Conservation (phyloP, 768 basidiomycete species). For the Suillus discolor region DNA sequence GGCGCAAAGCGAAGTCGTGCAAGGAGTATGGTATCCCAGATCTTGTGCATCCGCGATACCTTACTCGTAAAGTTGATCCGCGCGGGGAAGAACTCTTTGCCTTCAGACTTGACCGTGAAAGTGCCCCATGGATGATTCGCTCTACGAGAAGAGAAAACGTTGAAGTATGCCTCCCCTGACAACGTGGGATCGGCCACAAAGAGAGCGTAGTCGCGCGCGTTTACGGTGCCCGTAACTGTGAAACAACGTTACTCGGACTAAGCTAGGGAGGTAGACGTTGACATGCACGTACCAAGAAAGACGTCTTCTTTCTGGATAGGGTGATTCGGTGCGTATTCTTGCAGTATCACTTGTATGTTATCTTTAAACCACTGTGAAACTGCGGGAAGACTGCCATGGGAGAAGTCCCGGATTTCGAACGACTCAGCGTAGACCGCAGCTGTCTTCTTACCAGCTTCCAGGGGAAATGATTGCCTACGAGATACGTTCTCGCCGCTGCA, state of each 20-base stretch:
- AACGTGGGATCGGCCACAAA: slow-evolving; percentile 75
- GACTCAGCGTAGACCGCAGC: slow-evolving; percentile 73
- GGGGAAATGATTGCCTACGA: slow-evolving; percentile 58
- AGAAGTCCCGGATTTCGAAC: slow-evolving; percentile 68
- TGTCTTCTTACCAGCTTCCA: slow-evolving; percentile 64
- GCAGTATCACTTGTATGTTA: slow-evolving; percentile 65
- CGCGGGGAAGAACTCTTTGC: slow-evolving; percentile 36
- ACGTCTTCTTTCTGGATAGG: slow-evolving; percentile 61
- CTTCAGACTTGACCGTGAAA: slow-evolving; percentile 62
- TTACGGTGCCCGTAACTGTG: slow-evolving; percentile 68
- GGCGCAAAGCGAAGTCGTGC: slow-evolving; percentile 68
- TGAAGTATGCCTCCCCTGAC: slow-evolving; percentile 69
- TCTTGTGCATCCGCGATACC: slow-evolving; percentile 45
- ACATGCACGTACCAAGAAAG: slow-evolving; percentile 40
- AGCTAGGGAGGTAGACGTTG: not conserved
- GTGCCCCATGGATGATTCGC: slow-evolving; percentile 71
- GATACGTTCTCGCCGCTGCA: slow-evolving; percentile 47
- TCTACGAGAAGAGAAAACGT: slow-evolving; percentile 55
- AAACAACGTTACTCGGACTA: not conserved
- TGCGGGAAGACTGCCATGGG: slow-evolving; percentile 48
- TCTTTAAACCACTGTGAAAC: slow-evolving; percentile 75
- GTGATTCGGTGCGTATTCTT: slow-evolving; percentile 48
- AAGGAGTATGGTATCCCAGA: slow-evolving; percentile 64
- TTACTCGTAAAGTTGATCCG: slow-evolving; percentile 47
- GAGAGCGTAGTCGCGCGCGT: slow-evolving; percentile 70